Evolutionary conservation across 2,329 filamentous ascomycete species (phyloP).

Genomic region (Cytospora leucostoma): DNA sequence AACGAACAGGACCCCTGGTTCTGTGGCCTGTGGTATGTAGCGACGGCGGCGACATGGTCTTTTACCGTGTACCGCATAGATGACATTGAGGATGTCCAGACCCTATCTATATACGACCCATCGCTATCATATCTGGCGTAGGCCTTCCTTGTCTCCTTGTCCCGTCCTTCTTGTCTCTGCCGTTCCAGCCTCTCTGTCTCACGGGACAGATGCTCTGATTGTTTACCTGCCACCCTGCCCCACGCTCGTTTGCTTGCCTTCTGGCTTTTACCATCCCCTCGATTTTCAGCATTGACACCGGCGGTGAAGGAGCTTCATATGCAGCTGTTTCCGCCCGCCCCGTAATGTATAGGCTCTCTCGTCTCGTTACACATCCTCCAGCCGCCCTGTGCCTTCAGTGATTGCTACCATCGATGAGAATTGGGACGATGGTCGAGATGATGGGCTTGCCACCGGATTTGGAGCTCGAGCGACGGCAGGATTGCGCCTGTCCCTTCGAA

Average conservation of each 20-base stretch:
- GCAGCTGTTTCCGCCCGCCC: constrained; percentile 1
- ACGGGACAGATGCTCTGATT: constrained; percentile 8
- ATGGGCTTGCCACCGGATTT: not conserved
- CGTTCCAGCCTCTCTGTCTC: not conserved
- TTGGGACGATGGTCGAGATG: constrained; percentile 3
- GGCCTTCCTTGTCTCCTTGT: constrained; percentile 5
- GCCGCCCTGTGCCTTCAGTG: not conserved
- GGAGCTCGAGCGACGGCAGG: constrained; percentile 11
- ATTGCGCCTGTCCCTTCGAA: constrained; percentile 25
- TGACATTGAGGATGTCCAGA: not conserved
- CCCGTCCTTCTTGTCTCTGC: constrained; percentile 10
- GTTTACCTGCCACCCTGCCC: constrained; percentile 6
- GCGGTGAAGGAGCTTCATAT: constrained; percentile 10
- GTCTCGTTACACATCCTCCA: constrained; percentile 11
- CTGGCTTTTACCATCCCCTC: constrained; percentile 9
- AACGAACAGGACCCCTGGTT: constrained; percentile 1
- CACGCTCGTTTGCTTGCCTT: constrained; percentile 16
- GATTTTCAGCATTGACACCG: not conserved
- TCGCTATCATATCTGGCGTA: constrained; percentile 9
- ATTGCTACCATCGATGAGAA: not conserved
- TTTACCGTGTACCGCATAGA: constrained; percentile 6
- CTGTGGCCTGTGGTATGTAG: constrained; percentile 16
- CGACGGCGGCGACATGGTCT: constrained; percentile 15
- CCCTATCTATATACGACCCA: constrained; percentile 20
- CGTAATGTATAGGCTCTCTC: constrained; percentile 18